Conservation (phyloP, 116 monocot species). For the Iris pallida region DNA sequence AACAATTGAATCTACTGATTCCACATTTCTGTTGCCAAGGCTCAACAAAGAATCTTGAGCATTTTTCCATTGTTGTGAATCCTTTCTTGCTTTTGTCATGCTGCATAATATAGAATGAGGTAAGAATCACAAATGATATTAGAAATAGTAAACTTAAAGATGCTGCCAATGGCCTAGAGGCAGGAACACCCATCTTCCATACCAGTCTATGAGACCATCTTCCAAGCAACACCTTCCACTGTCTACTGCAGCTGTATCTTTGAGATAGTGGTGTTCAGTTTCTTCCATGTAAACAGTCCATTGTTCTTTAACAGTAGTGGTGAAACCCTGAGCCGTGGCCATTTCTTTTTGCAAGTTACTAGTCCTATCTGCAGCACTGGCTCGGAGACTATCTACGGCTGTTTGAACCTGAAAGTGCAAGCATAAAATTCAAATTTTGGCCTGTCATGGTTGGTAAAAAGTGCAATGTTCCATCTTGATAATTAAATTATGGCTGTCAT, state of each 20-base stretch:
- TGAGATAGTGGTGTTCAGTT: slow-evolving; percentile 61
- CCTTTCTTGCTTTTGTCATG: slow-evolving; percentile 30
- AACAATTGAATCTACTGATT: slow-evolving; percentile 44
- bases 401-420: slow-evolving; percentile 61
- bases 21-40: slow-evolving; percentile 36
- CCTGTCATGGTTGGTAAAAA: no score
- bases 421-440: no score
- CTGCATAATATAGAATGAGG: slow-evolving; percentile 15
- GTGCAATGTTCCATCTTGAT: no score
- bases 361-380: slow-evolving; percentile 58
- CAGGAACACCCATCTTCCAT: slow-evolving; percentile 1
- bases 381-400: slow-evolving; percentile 60
- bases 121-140: not conserved
- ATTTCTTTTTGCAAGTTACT: slow-evolving; percentile 70
- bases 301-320: slow-evolving; percentile 61
- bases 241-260: slow-evolving; percentile 65
- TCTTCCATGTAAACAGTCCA: slow-evolving; percentile 70
- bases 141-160: not conserved
- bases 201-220: slow-evolving; percentile 70
- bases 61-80: slow-evolving; percentile 52
- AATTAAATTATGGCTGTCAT: no score
- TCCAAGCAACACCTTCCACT: slow-evolving; percentile 50
- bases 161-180: not conserved
- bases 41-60: slow-evolving; percentile 43
- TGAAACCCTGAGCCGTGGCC: slow-evolving; percentile 53